These are phyloP conservation scores for Diversispora eburnea DNA, from an alignment of 192 early-diverging fungal genomes.

Conservation along the genomic window DNA sequence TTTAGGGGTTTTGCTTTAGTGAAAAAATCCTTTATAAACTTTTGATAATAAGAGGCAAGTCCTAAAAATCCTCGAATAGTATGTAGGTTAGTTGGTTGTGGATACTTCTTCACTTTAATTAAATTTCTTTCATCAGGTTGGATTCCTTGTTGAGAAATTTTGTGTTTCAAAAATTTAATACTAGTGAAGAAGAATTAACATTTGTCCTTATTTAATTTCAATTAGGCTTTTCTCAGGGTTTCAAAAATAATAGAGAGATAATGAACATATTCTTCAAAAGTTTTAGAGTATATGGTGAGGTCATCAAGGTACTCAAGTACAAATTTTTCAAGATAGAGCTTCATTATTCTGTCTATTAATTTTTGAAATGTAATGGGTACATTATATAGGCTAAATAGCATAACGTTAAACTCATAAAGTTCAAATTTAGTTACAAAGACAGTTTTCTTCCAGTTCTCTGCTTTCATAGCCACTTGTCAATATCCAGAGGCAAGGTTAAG, in stretches of 20 bases:
- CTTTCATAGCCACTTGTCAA: conserved; percentile 29
- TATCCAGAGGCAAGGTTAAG: conserved; percentile 36
- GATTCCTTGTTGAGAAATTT: background rate
- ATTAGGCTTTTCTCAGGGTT: background rate
- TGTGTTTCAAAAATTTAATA: background rate
- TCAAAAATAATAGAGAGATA: conserved; percentile 13
- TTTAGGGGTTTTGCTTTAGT: background rate
- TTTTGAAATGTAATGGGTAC: conserved; percentile 39
- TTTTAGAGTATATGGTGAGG: conserved; percentile 35
- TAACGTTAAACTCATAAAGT: conserved; percentile 34
- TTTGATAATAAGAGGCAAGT: background rate
- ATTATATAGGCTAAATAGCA: conserved; percentile 44
- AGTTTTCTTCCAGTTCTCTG: conserved; percentile 30
- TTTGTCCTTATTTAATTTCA: background rate
- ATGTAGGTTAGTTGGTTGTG: background rate
- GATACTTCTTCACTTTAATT: background rate
- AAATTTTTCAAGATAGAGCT: conserved; percentile 27
- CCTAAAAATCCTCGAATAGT: background rate
- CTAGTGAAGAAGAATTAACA: background rate
- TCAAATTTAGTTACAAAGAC: conserved; percentile 32
- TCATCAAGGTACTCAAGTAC: conserved; percentile 46
- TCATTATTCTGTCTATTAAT: conserved; percentile 38
- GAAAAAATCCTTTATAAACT: background rate
- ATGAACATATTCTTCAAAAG: conserved; percentile 36
- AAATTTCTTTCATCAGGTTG: background rate